phyloP scores from a whole-genome alignment of 129 eudicot species.

The Logfia minima region DNA sequence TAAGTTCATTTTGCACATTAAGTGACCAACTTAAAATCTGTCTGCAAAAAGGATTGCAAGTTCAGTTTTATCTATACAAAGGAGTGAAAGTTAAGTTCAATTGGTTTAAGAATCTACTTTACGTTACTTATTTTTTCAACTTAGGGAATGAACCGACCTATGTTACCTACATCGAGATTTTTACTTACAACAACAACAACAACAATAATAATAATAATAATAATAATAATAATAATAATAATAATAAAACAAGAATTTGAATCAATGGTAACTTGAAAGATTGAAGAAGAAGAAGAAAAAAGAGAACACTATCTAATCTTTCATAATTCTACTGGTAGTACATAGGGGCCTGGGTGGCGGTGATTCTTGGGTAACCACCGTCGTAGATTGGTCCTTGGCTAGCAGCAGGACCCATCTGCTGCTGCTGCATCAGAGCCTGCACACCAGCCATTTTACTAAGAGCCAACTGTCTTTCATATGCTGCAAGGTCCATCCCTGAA shows the following conservation, averaged over 20 bases:
- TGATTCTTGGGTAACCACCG: slow-evolving; percentile 59
- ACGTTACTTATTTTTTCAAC: too few species aligned
- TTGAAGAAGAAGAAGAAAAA: not conserved
- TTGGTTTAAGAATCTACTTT: too few species aligned
- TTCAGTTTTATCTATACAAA: not conserved
- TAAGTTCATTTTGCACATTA: not conserved
- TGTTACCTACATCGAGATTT: too few species aligned
- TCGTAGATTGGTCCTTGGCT: slow-evolving; percentile 60
- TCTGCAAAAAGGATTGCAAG: not conserved
- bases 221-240: slow-evolving; percentile 2
- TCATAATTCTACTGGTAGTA: slow-evolving; percentile 53
- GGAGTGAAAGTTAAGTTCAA: not conserved
- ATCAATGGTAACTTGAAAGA: slow-evolving; percentile 18
- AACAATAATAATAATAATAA: too few species aligned
- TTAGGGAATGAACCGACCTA: too few species aligned
- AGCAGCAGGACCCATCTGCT: slow-evolving; percentile 43
- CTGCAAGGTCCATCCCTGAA: slow-evolving; percentile 45
- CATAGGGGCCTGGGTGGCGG: slow-evolving; percentile 63
- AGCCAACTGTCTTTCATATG: slow-evolving; percentile 55
- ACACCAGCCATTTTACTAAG: slow-evolving; percentile 52
- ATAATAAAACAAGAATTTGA: slow-evolving; percentile 19
- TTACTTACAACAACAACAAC: too few species aligned
- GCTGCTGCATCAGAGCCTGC: slow-evolving; percentile 53
- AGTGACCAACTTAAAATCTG: not conserved
- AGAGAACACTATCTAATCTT: slow-evolving; percentile 23